Conservation (phyloP, 179 eudicot genomes). For the Silene noctiflora region DNA sequence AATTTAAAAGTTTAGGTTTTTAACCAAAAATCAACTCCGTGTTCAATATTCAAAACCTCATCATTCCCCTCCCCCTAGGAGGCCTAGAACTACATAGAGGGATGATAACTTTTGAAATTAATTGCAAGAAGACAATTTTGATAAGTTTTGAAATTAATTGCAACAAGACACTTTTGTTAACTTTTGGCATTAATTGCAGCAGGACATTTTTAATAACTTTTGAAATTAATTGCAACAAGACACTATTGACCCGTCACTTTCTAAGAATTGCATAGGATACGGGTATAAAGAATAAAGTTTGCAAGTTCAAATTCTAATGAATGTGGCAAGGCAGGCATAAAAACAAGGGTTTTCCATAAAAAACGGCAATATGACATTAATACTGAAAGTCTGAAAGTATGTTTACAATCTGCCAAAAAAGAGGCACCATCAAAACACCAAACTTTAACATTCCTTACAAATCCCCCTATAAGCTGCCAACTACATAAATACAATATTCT, state of each 20-base stretch:
- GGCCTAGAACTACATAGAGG: no score
- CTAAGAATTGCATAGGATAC: constrained; percentile 11
- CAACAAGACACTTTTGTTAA: no score
- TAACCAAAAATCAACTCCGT: no score
- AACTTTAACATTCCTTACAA: constrained; percentile 1
- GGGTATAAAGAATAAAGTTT: background rate
- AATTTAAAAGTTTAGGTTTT: no score
- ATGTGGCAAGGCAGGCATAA: background rate
- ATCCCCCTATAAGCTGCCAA: background rate
- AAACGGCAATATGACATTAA: background rate
- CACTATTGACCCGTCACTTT: background rate
- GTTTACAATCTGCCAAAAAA: background rate
- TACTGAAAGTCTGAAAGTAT: background rate
- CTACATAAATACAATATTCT: background rate
- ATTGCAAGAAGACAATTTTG: no score
- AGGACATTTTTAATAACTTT: no score
- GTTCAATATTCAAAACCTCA: no score
- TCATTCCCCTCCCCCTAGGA: no score
- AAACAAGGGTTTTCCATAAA: background rate
- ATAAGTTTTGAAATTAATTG: no score
- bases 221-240: no score
- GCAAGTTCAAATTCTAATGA: background rate
- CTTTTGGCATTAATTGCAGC: no score
- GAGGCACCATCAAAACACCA: background rate
- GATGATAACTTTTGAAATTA: no score